Evolutionary conservation across 106 monocot genomes (phyloP), one percentile per base, ranked within the genome.

Genomic region (Dendrobium officinale): DNA sequence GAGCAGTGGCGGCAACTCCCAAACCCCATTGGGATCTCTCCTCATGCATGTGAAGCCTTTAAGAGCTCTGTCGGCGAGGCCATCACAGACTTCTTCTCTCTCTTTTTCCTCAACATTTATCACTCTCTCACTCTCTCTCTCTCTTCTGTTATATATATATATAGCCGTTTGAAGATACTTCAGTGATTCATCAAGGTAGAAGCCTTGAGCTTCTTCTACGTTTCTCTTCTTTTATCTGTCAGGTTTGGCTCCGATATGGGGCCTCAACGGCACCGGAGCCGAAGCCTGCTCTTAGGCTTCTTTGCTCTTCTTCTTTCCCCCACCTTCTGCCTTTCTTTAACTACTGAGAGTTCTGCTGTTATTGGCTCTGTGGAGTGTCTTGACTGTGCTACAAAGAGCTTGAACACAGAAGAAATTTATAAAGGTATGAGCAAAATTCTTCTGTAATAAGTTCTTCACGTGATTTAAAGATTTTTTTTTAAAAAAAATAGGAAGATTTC

Each of bases 11-110:
- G 51, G 51, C 51, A 51, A 51, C 51, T 51, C 51, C 51, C 51
- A 13, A 13, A 13, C 64, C 22, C 64, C 5, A 64, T 24, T 6
- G 7, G 26, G n/a, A 7, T 24, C 64, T 61, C 61, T 64, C 64
- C 64, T 5, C 64, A 64, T 5, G 72, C 72, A 72, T 40, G 72
- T 72, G 72, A 72, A 37, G 37, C 13, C 37, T 37, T 72, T 72
- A 72, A 72, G 33, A 72, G 72, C 33, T 1, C 26, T 72, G 72
- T 72, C 72, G 74, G 74, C 42, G 74, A 4, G 72, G 29, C 72
- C 10, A 40, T 33, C 15, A 11, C 26, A 27, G 51, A 51, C 51
- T 33, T 26, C 70, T 61, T 11, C 11, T 37, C 72, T 40, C 37
- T 40, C 33, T 74, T 10, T 41, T 15, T 10, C 43, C 74, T n/a